A percentile compares a stretch with the other conserved stretches of the same genome.
Evolutionary conservation across 805 yeast species (phyloP).

Genomic region (Spathaspora girioi): DNA sequence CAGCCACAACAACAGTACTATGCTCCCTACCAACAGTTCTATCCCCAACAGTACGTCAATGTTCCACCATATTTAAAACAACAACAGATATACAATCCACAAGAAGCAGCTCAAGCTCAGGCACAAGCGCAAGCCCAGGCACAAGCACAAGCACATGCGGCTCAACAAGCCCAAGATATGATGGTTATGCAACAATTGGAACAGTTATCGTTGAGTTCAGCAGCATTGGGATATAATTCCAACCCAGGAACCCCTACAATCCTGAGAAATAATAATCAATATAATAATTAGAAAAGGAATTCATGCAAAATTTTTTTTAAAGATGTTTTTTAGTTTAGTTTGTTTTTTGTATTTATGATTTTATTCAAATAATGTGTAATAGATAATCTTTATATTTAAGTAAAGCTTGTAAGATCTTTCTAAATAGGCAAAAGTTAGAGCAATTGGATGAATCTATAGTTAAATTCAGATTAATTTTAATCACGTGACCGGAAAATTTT

Average conservation of each 20-base stretch:
- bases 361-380: slow-evolving; percentile 1
- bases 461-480: background rate
- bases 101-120: slow-evolving; percentile 2
- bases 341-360: background rate
- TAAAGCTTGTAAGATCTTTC: background rate
- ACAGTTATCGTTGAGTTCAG: slow-evolving; percentile 43
- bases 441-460: too few relatives aligned
- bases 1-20: slow-evolving; percentile 1
- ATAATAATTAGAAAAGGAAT: slow-evolving; percentile 15
- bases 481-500: background rate
- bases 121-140: slow-evolving; percentile 3
- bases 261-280: slow-evolving; percentile 22
- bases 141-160: slow-evolving; percentile 14
- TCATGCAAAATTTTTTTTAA: background rate
- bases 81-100: slow-evolving; percentile 1
- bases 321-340: background rate
- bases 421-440: too few relatives aligned
- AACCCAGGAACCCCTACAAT: slow-evolving; percentile 38
- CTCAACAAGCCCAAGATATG: slow-evolving; percentile 19
- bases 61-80: slow-evolving; percentile 5
- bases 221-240: slow-evolving; percentile 44
- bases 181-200: slow-evolving; percentile 45
- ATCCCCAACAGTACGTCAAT: slow-evolving; percentile 2
- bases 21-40: slow-evolving; percentile 3
- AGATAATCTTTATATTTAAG: background rate